Conservation (phyloP, 805 yeast species). For the Candida coleopterorum region DNA sequence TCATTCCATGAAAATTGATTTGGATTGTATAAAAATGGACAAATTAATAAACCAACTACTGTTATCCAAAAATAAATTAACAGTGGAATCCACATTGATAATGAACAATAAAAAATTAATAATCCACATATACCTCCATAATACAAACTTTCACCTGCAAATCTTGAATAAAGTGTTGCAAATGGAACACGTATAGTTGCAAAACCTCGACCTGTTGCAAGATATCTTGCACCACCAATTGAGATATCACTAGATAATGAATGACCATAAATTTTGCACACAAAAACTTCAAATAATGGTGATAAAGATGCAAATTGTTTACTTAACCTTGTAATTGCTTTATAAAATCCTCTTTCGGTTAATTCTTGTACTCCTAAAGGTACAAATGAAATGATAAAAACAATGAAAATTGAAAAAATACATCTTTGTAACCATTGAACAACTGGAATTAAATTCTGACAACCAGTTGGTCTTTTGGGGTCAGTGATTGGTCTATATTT, state of each 20-base stretch:
- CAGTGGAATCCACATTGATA: conserved; percentile 58
- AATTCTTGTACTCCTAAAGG: conserved; percentile 77
- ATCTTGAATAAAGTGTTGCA: conserved; percentile 67
- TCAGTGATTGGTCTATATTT: conserved; percentile 64
- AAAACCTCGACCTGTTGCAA: conserved; percentile 83
- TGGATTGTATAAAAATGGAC: conserved; percentile 75
- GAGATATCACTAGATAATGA: conserved; percentile 67
- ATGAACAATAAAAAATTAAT: conserved; percentile 51
- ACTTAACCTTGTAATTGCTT: conserved; percentile 62
- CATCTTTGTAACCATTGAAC: conserved; percentile 81
- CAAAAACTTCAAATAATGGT: conserved; percentile 80
- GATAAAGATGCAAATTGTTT: conserved; percentile 69
- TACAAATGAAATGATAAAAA: conserved; percentile 73
- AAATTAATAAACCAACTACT: conserved; percentile 56
- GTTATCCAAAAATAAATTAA: conserved; percentile 72
- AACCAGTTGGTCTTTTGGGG: conserved; percentile 60
- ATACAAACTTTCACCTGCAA: conserved; percentile 62
- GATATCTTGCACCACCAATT: conserved; percentile 84
- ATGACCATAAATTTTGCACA: conserved; percentile 72
- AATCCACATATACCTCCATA: conserved; percentile 53
- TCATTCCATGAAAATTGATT: conserved; percentile 69
- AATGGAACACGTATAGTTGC: conserved; percentile 79
- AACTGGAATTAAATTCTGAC: conserved; percentile 70
- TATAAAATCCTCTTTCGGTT: conserved; percentile 78
- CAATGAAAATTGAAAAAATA: conserved; percentile 75